phyloP scores from a whole-genome alignment of 129 eudicot genomes.

The Apium graveolens region DNA sequence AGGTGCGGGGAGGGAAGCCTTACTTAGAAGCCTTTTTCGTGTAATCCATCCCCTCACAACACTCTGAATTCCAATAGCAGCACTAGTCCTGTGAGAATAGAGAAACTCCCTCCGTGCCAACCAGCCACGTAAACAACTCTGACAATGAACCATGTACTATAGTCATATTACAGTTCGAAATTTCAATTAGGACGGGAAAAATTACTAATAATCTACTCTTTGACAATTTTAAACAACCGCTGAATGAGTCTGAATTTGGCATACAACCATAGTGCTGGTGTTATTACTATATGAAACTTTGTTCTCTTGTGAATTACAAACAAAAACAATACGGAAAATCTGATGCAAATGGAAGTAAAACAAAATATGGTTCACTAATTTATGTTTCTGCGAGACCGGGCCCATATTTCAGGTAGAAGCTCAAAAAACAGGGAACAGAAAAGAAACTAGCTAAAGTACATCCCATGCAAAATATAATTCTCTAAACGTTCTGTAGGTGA shows the following conservation, averaged over 20 bases:
- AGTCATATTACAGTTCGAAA: neutral
- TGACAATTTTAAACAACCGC: neutral
- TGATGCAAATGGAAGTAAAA: neutral
- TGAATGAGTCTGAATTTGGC: neutral
- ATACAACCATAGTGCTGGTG: neutral
- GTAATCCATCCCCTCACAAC: slow-evolving; percentile 38
- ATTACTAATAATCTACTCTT: neutral
- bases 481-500: neutral
- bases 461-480: neutral
- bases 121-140: slow-evolving; percentile 73
- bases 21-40: slow-evolving; percentile 56
- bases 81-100: slow-evolving; percentile 16
- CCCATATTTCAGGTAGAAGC: neutral
- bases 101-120: slow-evolving; percentile 41
- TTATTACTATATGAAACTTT: neutral
- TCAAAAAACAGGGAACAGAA: neutral
- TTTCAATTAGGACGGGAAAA: neutral
- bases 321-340: neutral
- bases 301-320: neutral
- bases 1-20: neutral
- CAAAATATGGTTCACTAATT: neutral
- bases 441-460: neutral
- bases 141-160: slow-evolving; percentile 10
- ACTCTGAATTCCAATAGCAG: slow-evolving; percentile 56
- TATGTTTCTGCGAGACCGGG: neutral